These are phyloP conservation scores for Cenchrus fungigraminus DNA, from an alignment of 176 grass and related monocot species.

Conservation along the genomic window DNA sequence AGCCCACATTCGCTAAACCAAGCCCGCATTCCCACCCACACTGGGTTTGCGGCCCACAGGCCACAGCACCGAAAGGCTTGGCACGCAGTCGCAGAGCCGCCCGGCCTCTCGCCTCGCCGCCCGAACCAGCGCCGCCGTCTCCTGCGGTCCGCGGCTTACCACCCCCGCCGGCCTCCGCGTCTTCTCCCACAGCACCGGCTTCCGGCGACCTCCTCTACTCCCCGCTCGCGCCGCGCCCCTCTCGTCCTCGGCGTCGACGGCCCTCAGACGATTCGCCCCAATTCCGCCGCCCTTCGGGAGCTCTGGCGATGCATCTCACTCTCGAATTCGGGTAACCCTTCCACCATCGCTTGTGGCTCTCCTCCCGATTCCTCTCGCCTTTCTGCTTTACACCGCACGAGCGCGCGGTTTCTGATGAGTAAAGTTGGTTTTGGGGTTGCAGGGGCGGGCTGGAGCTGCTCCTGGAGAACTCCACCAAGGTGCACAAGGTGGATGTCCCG, in stretches of 20 bases:
- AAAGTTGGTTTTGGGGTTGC: constrained; percentile 7
- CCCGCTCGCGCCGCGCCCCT: background rate
- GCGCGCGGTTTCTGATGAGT: background rate
- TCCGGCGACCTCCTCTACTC: background rate
- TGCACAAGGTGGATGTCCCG: constrained; percentile 72
- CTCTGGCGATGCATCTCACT: constrained; percentile 69
- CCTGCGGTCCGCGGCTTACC: background rate
- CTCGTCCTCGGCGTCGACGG: background rate
- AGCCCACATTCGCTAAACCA: too few relatives aligned
- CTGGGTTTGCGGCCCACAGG: too few relatives aligned
- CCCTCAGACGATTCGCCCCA: background rate
- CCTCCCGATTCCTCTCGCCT: background rate
- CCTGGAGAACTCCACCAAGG: constrained; percentile 73
- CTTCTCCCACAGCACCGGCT: background rate
- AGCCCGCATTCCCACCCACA: too few relatives aligned
- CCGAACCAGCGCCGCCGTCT: background rate
- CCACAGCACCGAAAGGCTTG: too few relatives aligned
- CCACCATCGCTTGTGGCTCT: background rate
- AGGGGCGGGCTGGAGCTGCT: constrained; percentile 91
- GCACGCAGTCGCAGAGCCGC: background rate
- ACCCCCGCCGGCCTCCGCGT: background rate
- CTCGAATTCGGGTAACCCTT: constrained; percentile 82
- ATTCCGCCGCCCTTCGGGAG: constrained; percentile 37
- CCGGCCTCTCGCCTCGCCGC: background rate
- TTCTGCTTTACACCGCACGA: too few relatives aligned